Evolutionary conservation across 768 basidiomycete genomes (phyloP).

Genomic region (Russula ochroleuca): DNA sequence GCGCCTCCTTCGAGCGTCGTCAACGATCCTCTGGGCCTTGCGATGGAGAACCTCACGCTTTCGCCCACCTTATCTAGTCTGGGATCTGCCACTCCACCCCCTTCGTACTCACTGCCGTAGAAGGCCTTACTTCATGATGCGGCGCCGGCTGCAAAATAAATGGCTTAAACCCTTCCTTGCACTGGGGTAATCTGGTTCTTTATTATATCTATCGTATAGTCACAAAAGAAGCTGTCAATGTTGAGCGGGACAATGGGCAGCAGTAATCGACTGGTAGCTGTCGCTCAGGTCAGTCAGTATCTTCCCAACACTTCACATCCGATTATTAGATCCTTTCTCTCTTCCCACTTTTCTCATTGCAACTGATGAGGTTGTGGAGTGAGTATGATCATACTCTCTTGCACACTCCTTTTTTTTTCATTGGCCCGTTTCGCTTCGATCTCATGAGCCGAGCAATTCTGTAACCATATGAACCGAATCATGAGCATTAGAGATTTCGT

Average conservation of each 20-base stretch:
- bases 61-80: constrained; percentile 10
- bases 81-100: constrained; percentile 20
- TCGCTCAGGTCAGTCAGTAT: too few species aligned
- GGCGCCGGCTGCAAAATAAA: neutral
- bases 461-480: neutral
- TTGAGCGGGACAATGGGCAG: neutral
- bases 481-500: neutral
- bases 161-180: neutral
- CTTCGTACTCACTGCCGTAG: constrained; percentile 23
- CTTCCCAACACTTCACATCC: too few species aligned
- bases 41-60: constrained; percentile 37
- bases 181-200: neutral
- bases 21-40: constrained; percentile 39
- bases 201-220: neutral
- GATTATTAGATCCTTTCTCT: too few species aligned
- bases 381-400: neutral
- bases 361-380: too few species aligned
- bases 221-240: neutral
- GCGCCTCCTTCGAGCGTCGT: constrained; percentile 34
- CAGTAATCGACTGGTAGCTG: neutral
- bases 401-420: neutral
- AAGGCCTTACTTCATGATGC: neutral
- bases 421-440: neutral
- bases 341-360: too few species aligned
- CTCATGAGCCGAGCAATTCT: neutral